These are phyloP conservation scores for Exophiala alcalophila DNA, from an alignment of 2,329 filamentous ascomycete genomes.

Conservation along the genomic window DNA sequence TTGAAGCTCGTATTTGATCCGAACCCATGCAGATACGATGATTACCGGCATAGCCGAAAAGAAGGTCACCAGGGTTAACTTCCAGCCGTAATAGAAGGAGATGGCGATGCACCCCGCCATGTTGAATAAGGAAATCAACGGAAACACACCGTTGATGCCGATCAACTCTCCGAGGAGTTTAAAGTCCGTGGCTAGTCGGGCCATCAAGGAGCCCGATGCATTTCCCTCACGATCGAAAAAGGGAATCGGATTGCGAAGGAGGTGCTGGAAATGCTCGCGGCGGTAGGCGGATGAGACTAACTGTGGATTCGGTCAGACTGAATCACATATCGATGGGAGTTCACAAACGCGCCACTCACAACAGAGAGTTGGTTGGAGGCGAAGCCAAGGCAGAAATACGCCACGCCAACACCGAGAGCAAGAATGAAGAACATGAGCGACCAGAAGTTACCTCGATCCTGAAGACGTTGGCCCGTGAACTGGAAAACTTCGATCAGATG, in stretches of 20 bases:
- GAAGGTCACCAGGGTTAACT: slow-evolving; percentile 65
- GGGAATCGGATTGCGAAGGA: slow-evolving; percentile 43
- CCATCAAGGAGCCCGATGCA: slow-evolving; percentile 48
- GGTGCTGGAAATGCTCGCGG: slow-evolving; percentile 46
- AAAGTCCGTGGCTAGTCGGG: slow-evolving; percentile 49
- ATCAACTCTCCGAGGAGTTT: slow-evolving; percentile 52
- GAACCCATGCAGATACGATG: slow-evolving; percentile 46
- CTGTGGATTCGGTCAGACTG: slow-evolving; percentile 30
- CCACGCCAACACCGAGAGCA: slow-evolving; percentile 46
- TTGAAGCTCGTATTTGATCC: slow-evolving; percentile 25
- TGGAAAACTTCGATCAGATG: slow-evolving; percentile 50
- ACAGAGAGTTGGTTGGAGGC: slow-evolving; percentile 44
- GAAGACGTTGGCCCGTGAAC: slow-evolving; percentile 39
- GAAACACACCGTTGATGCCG: slow-evolving; percentile 64
- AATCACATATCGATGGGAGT: slow-evolving; percentile 34
- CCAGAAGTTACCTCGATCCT: slow-evolving; percentile 49
- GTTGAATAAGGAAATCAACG: slow-evolving; percentile 68
- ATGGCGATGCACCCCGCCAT: slow-evolving; percentile 64
- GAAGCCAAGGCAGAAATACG: slow-evolving; percentile 49
- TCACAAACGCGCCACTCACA: slow-evolving; percentile 11
- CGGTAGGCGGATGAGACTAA: slow-evolving; percentile 39
- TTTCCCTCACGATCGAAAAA: slow-evolving; percentile 49
- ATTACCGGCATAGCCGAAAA: slow-evolving; percentile 57
- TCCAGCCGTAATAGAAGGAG: slow-evolving; percentile 72
- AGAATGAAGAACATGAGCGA: slow-evolving; percentile 57